These are phyloP conservation scores for Fragilariopsis cylindrus DNA, from an alignment of 108 stramenopile species.

Conservation along the genomic window DNA sequence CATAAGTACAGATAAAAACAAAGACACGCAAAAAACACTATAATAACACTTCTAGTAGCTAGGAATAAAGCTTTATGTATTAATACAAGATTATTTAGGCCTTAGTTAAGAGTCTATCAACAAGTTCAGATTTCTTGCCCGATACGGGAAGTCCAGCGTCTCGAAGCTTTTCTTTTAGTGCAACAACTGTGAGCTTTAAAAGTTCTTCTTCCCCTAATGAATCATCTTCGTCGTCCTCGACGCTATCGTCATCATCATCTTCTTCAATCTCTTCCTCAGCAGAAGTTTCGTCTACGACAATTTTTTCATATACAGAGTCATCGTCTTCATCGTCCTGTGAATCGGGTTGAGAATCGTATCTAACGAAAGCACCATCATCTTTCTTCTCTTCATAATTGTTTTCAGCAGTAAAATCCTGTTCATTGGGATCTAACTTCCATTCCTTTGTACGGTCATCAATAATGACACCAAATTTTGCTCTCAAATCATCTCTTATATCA, in stretches of 20 bases:
- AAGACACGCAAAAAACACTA: too few species aligned
- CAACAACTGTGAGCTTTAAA: constrained; percentile 48
- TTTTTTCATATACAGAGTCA: neutral
- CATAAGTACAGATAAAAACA: too few species aligned
- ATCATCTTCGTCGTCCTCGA: neutral
- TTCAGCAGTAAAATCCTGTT: neutral
- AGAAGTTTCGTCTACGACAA: neutral
- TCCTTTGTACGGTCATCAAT: constrained; percentile 58
- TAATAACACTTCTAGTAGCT: neutral
- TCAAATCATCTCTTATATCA: constrained; percentile 54
- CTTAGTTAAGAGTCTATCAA: constrained; percentile 44
- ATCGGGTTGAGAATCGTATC: neutral
- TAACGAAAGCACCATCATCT: neutral
- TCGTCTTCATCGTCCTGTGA: neutral
- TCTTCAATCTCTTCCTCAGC: neutral
- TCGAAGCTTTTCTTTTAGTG: constrained; percentile 63
- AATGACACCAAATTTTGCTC: constrained; percentile 37
- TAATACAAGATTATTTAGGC: neutral
- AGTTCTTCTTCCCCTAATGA: constrained; percentile 33
- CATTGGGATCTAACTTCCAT: constrained; percentile 32
- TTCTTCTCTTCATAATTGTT: too few species aligned
- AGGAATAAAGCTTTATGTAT: neutral
- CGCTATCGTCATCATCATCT: neutral
- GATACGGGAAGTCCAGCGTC: constrained; percentile 59
- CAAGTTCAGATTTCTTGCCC: constrained; percentile 68